These are phyloP conservation scores for Nakazawaea siamensis DNA, from an alignment of 805 yeast species.

Conservation along the genomic window DNA sequence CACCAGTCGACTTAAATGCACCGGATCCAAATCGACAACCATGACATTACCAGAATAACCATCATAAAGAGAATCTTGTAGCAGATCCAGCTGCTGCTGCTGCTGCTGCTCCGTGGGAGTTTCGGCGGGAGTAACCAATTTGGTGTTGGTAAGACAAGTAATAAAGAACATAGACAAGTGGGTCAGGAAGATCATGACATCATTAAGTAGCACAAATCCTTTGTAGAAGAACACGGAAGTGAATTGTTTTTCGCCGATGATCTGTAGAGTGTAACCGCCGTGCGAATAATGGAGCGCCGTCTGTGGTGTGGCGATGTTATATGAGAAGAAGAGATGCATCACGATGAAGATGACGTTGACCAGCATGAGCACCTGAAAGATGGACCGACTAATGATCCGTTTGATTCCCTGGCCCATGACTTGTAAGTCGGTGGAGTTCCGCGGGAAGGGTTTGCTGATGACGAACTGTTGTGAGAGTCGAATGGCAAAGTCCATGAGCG, in stretches of 20 bases:
- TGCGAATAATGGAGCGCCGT: conserved; percentile 19
- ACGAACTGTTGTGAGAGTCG: conserved; percentile 30
- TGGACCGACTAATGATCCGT: conserved; percentile 21
- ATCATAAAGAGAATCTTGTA: conserved; percentile 20
- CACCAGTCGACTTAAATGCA: conserved; percentile 18
- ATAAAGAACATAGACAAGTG: conserved; percentile 24
- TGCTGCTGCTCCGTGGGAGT: conserved; percentile 10
- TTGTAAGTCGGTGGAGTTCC: conserved; percentile 18
- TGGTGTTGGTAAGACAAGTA: conserved; percentile 22
- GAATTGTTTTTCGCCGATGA: conserved; percentile 36
- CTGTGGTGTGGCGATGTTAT: conserved; percentile 16
- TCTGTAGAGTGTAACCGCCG: conserved; percentile 32
- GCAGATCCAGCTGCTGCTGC: conserved; percentile 3
- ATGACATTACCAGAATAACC: conserved; percentile 36
- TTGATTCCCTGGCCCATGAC: conserved; percentile 15
- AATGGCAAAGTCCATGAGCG: conserved; percentile 23
- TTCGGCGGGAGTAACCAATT: conserved; percentile 19
- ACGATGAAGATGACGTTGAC: conserved; percentile 21
- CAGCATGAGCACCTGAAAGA: conserved; percentile 18
- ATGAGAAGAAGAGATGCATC: conserved; percentile 26
- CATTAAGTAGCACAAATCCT: conserved; percentile 20
- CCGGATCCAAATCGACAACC: conserved; percentile 27
- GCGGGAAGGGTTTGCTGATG: conserved; percentile 32
- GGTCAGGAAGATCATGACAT: conserved; percentile 19
- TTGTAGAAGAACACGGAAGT: conserved; percentile 18